Evolutionary conservation across 163 green algal genomes (phyloP).

Genomic region (Chlamydomonas reinhardtii): DNA sequence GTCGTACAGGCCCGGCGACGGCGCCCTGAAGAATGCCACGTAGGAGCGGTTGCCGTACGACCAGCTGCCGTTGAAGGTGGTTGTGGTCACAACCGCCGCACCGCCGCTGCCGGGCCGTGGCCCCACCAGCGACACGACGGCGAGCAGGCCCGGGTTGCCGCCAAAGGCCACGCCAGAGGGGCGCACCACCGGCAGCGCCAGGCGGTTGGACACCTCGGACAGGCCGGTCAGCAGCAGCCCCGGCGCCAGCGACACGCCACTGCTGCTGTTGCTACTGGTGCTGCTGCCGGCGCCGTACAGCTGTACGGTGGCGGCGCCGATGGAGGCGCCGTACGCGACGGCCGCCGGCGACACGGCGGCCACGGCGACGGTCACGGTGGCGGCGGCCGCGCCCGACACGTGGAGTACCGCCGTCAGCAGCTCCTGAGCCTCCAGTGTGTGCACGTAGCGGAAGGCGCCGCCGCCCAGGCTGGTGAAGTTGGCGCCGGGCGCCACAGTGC

Average conservation of each 20-base stretch:
- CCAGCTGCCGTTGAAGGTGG: conserved; percentile 27
- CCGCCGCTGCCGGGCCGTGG: not conserved
- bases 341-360: not conserved
- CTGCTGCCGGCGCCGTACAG: conserved; percentile 2
- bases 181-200: conserved; percentile 16
- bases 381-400: not conserved
- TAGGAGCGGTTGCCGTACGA: conserved; percentile 10
- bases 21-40: conserved; percentile 22
- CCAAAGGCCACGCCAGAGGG: not conserved
- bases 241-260: not conserved
- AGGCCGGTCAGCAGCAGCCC: not conserved
- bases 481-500: not conserved
- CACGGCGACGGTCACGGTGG: not conserved
- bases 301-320: not conserved
- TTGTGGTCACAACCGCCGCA: not conserved
- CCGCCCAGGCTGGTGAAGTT: conserved; percentile 31
- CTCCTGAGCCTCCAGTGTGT: conserved; percentile 28
- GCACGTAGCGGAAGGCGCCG: conserved; percentile 28
- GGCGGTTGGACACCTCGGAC: not conserved
- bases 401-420: conserved; percentile 5
- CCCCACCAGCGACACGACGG: not conserved
- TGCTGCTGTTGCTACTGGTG: not conserved
- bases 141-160: conserved; percentile 11
- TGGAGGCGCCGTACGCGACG: not conserved
- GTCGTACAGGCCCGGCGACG: not conserved